phyloP scores from a whole-genome alignment of 805 yeast genomes.

The Metschnikowia similis region DNA sequence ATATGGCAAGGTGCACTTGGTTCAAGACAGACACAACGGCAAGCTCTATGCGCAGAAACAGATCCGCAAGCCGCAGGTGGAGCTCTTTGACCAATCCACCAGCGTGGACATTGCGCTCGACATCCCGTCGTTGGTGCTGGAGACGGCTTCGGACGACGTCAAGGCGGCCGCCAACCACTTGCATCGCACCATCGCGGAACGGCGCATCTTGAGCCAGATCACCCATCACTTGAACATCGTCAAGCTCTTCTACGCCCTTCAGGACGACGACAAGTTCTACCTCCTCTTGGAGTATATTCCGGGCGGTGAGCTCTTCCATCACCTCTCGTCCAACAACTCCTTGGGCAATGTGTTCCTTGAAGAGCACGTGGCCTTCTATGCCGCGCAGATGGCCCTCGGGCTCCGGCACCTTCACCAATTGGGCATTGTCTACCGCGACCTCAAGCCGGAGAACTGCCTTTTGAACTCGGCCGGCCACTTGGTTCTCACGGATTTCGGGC shows the following conservation, averaged over 20 bases:
- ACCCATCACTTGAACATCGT: conserved; percentile 47
- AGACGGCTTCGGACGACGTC: conserved; percentile 1
- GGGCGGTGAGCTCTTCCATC: conserved; percentile 45
- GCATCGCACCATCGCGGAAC: conserved; percentile 18
- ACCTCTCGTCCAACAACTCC: conserved; percentile 29
- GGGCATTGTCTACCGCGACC: conserved; percentile 83
- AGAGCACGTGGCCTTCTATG: conserved; percentile 66
- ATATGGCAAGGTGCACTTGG: conserved; percentile 41
- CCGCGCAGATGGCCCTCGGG: conserved; percentile 79
- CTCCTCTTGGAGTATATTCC: conserved; percentile 41
- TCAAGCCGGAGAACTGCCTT: conserved; percentile 87
- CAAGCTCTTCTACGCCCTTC: conserved; percentile 42
- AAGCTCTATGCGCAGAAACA: conserved; percentile 43
- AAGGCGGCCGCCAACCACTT: conserved; percentile 12
- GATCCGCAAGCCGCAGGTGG: conserved; percentile 28
- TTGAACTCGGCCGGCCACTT: conserved; percentile 75
- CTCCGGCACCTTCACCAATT: conserved; percentile 68
- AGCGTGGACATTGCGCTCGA: conserved; percentile 7
- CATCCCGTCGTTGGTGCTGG: conserved; percentile 20
- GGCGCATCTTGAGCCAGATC: conserved; percentile 15
- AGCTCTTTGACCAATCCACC: conserved; percentile 22
- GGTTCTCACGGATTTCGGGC: conserved; percentile 82
- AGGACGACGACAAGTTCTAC: conserved; percentile 41
- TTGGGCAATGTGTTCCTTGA: conserved; percentile 49
- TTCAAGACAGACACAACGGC: conserved; percentile 34